Evolutionary conservation across 2,329 filamentous ascomycete genomes (phyloP), one percentile per base, ranked within the genome.

Genomic region (Arthrobotrys megalospora): DNA sequence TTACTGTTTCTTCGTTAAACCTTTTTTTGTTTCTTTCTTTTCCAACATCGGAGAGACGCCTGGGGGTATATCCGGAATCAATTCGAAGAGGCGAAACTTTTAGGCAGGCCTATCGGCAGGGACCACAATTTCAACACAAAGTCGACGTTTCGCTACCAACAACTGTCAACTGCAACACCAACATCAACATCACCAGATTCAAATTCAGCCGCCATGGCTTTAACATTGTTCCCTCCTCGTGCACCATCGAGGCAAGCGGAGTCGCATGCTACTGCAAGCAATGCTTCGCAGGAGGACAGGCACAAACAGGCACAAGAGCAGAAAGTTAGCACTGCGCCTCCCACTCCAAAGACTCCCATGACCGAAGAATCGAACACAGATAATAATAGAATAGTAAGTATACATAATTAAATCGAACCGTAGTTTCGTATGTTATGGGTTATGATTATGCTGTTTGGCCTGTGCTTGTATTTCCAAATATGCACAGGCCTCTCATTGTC

Each of bases 221-320:
- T 77, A 53, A 77, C 73, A 38, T 68, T 77, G 50, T 77, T 77
- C 43, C 73, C 73, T 34, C 73, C 73, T 60, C 73, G 73, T 71
- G 73, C 73, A 16, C 73, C 66, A 8, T 77, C 73, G 73, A 77
- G 73, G 66, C 73, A 77, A 77, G 66, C 60, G 66, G 73, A 77
- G 36, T 62, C 52, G 53, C 63, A 75, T 58, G 52, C 52, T 58
- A 32, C 52, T 53, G 36, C 70, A 41, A 69, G 36, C 43, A 45
- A 52, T 53, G 24, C 24, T 12, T 63, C 53, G n/a, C 53, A 76
- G 19, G 67, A 76, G 34, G 62, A 66, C 36, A 47, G 32, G 24
- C 53, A 36, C 11, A 67, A 48, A 45, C 16, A 38, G 6, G 24
- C 55, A 41, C 32, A 63, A 43, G 67, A 71, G 45, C 67, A 64